A percentile compares a stretch with the other conserved stretches of the same genome.
phyloP scores from a whole-genome alignment of 805 yeast genomes.

The Kodamaea sagamina region DNA sequence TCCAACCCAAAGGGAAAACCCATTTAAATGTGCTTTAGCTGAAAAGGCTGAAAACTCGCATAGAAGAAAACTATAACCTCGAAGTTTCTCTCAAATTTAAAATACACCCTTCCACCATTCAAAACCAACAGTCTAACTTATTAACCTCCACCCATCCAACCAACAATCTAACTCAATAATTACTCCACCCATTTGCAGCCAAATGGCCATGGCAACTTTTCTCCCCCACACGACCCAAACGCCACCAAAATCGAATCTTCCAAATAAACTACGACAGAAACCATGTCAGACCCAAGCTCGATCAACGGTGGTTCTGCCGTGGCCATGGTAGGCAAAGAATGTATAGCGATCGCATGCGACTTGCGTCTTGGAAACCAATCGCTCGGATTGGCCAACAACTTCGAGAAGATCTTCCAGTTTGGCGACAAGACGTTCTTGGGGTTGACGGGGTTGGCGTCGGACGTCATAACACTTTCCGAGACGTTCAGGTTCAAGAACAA shows the following conservation, averaged over 20 bases:
- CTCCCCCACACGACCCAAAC: constrained; percentile 4
- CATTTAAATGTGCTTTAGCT: too few species aligned
- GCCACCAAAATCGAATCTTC: constrained; percentile 9
- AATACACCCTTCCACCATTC: too few species aligned
- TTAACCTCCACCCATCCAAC: background rate
- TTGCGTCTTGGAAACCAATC: constrained; percentile 92
- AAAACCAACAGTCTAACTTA: background rate
- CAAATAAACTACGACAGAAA: background rate
- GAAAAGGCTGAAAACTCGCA: too few species aligned
- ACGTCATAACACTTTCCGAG: constrained; percentile 83
- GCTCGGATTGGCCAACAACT: constrained; percentile 86
- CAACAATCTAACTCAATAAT: background rate
- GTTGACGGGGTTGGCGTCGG: constrained; percentile 93
- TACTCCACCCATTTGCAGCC: background rate
- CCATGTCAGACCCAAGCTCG: constrained; percentile 78
- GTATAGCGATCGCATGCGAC: constrained; percentile 97
- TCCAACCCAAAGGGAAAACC: too few species aligned
- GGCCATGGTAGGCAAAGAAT: constrained; percentile 98
- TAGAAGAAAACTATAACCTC: too few species aligned
- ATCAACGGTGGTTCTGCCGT: constrained; percentile 94
- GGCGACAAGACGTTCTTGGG: constrained; percentile 84
- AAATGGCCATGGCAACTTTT: background rate
- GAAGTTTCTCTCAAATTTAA: too few species aligned
- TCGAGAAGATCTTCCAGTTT: constrained; percentile 86
- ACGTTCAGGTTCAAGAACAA: constrained; percentile 83